A percentile compares a stretch with the other conserved stretches of the same genome.
These are phyloP conservation scores for Dipodascus albidus DNA, from an alignment of 805 yeast species.

Conservation along the genomic window DNA sequence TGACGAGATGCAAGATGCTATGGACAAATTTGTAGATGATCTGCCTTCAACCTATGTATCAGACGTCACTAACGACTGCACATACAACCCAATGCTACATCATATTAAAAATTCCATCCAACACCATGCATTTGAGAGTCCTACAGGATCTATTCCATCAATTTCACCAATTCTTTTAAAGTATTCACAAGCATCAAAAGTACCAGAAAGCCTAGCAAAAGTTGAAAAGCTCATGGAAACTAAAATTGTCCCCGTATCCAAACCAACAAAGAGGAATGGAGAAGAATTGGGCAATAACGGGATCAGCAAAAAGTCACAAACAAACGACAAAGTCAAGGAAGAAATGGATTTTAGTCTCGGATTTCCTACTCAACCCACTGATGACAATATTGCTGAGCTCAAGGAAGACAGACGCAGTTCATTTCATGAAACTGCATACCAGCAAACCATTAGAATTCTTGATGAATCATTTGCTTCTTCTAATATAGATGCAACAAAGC, in stretches of 20 bases:
- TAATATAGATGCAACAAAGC: not conserved
- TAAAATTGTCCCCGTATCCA: not conserved
- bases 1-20: conserved; percentile 28
- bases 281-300: not conserved
- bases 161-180: conserved; percentile 18
- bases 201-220: conserved; percentile 9
- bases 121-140: conserved; percentile 25
- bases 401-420: not conserved
- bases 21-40: conserved; percentile 34
- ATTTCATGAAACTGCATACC: not conserved
- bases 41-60: conserved; percentile 25
- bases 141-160: conserved; percentile 23
- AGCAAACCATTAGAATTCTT: not conserved
- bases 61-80: conserved; percentile 14
- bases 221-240: not conserved
- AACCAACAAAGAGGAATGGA: not conserved
- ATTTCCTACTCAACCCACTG: not conserved
- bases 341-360: not conserved
- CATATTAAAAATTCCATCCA: conserved; percentile 15
- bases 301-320: not conserved
- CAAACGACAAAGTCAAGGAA: not conserved
- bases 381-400: not conserved
- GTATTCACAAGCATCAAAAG: conserved; percentile 14
- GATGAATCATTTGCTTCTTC: not conserved
- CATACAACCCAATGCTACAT: conserved; percentile 21